These are phyloP conservation scores for Stagonosporopsis cucurbitacearum DNA, from an alignment of 2,329 filamentous ascomycete species.

Conservation along the genomic window DNA sequence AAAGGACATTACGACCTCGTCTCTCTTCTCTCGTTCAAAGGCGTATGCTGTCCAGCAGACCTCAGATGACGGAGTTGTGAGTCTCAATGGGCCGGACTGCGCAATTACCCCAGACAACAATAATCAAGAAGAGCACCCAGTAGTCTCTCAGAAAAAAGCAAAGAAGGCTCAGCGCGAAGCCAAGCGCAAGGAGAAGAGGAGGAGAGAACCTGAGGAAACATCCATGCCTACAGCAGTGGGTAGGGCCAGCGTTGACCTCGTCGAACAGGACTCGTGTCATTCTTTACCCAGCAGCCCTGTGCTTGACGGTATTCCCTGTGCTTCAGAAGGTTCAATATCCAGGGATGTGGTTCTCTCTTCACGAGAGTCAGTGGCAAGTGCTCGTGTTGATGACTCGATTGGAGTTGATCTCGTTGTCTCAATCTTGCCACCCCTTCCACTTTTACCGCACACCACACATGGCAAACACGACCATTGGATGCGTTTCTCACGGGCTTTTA, in stretches of 20 bases:
- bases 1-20: background rate
- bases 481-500: constrained; percentile 19
- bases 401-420: background rate
- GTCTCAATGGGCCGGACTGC: background rate
- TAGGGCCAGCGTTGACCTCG: background rate
- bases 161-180: constrained; percentile 30
- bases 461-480: constrained; percentile 31
- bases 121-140: background rate
- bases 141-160: constrained; percentile 32
- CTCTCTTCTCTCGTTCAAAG: background rate
- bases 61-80: background rate
- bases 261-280: background rate
- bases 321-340: background rate
- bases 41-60: background rate
- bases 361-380: background rate
- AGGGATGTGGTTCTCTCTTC: background rate
- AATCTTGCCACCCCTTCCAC: background rate
- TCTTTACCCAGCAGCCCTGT: background rate
- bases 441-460: constrained; percentile 3
- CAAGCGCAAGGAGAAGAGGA: constrained; percentile 33
- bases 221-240: background rate
- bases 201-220: constrained; percentile 1
- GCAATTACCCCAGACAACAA: background rate
- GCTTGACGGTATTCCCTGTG: background rate
- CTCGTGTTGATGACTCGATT: background rate